Conservation (phyloP, 148 eudicot species). For the Drosera capensis region DNA sequence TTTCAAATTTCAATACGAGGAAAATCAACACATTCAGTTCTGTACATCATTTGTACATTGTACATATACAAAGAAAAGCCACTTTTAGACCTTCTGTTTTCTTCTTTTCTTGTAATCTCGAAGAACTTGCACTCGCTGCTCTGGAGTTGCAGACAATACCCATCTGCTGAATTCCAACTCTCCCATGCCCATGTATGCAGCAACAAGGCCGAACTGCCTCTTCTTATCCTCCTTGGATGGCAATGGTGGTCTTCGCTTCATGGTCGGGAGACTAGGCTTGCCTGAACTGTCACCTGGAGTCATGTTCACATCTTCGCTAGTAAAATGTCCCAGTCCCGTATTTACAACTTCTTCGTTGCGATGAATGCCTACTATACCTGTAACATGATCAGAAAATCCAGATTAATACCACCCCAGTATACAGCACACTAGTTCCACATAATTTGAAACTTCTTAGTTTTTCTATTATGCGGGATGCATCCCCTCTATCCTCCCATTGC, state of each 20-base stretch:
- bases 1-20: too few species aligned
- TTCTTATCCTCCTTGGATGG: too few species aligned
- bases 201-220: slow-evolving; percentile 35
- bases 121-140: slow-evolving; percentile 34
- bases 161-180: slow-evolving; percentile 51
- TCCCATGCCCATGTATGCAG: slow-evolving; percentile 40
- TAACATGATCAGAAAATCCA: slow-evolving; percentile 3
- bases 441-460: background rate
- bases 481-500: too few species aligned
- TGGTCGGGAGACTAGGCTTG: slow-evolving; percentile 9
- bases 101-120: slow-evolving; percentile 38
- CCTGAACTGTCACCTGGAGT: slow-evolving; percentile 2
- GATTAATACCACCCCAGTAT: too few species aligned
- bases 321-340: slow-evolving; percentile 19
- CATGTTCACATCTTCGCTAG: slow-evolving; percentile 4
- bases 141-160: slow-evolving; percentile 44
- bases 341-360: slow-evolving; percentile 76
- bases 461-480: too few species aligned
- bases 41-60: too few species aligned
- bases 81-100: too few species aligned
- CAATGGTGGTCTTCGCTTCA: slow-evolving; percentile 13
- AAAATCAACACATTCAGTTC: too few species aligned
- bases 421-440: background rate
- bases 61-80: too few species aligned
- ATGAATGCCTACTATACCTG: slow-evolving; percentile 82